Evolutionary conservation across 208 protist species (phyloP).

Genomic region (Acanthamoeba triangularis): DNA sequence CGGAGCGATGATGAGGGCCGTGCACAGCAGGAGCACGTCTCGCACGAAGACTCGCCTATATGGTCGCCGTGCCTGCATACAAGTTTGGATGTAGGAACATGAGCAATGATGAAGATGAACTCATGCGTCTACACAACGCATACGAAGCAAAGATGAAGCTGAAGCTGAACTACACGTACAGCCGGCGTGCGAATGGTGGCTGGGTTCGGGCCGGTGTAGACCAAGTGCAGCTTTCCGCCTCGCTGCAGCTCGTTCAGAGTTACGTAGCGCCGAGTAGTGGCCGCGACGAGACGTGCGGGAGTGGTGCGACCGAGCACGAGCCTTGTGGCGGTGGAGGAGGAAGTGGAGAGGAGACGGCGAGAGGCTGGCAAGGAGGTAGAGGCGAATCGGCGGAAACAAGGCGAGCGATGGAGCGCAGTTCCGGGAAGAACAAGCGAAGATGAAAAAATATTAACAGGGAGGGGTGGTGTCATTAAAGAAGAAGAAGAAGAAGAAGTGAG

Average conservation of each 20-base stretch:
- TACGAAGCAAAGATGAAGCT: background rate
- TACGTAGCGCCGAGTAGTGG: background rate
- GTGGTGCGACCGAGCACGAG: background rate
- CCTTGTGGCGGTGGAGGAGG: background rate
- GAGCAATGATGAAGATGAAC: too few relatives aligned
- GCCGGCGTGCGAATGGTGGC: background rate
- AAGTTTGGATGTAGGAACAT: too few relatives aligned
- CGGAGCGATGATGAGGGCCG: background rate
- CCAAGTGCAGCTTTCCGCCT: background rate
- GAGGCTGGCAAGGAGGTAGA: too few relatives aligned
- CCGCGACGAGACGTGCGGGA: background rate
- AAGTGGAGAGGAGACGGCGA: background rate
- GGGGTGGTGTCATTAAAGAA: too few relatives aligned
- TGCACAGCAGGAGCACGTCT: background rate
- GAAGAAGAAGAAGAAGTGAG: too few relatives aligned
- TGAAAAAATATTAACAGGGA: too few relatives aligned
- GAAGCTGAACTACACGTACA: background rate
- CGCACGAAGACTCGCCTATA: background rate
- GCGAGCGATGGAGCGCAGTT: too few relatives aligned
- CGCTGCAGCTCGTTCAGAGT: constrained; percentile 31
- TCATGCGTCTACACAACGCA: too few relatives aligned
- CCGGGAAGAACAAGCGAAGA: too few relatives aligned
- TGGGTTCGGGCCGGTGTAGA: constrained; percentile 6
- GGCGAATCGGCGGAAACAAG: too few relatives aligned
- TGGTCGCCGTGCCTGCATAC: background rate